Percentiles rank a stretch among this genome's conserved stretches.
These are phyloP conservation scores for Pythium guiyangense DNA, from an alignment of 352 stramenopile genomes.

Conservation along the genomic window DNA sequence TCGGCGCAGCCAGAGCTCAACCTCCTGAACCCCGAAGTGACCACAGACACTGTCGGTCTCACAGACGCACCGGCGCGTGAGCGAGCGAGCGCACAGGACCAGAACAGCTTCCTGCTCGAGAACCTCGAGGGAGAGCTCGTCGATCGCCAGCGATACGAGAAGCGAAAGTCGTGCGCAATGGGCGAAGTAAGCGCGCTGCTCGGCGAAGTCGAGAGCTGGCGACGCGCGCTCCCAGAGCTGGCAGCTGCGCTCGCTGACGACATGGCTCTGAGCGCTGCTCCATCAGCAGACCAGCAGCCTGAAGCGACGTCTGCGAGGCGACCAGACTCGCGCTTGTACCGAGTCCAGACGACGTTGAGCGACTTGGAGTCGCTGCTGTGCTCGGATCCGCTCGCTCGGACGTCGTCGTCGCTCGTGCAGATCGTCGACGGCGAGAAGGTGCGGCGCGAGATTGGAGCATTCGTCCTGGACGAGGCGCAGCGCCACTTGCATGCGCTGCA, in stretches of 20 bases:
- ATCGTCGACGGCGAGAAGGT: constrained; percentile 41
- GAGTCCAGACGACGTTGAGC: constrained; percentile 22
- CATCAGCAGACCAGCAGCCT: constrained; percentile 3
- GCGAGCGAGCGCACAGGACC: constrained; percentile 3
- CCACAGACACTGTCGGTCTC: not conserved
- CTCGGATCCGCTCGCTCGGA: constrained; percentile 39
- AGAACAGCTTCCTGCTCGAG: constrained; percentile 34
- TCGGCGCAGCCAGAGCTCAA: not conserved
- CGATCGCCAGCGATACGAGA: constrained; percentile 16
- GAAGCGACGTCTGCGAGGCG: constrained; percentile 13
- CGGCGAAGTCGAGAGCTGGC: constrained; percentile 37
- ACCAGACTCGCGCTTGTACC: constrained; percentile 22
- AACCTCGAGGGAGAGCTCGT: constrained; percentile 36
- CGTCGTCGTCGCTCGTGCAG: constrained; percentile 45
- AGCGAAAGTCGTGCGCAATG: constrained; percentile 9
- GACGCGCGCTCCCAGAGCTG: constrained; percentile 20
- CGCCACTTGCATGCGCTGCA: constrained; percentile 20
- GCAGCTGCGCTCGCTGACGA: constrained; percentile 28
- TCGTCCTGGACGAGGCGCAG: constrained; percentile 39
- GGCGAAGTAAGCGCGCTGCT: constrained; percentile 18
- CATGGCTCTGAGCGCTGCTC: constrained; percentile 19
- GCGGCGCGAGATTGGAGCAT: constrained; percentile 45
- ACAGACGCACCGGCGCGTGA: not conserved
- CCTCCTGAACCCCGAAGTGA: constrained; percentile 10
- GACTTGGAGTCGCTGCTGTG: constrained; percentile 35